Conservation (phyloP, 305 asterid species). For the Fraxinus floribunda region DNA sequence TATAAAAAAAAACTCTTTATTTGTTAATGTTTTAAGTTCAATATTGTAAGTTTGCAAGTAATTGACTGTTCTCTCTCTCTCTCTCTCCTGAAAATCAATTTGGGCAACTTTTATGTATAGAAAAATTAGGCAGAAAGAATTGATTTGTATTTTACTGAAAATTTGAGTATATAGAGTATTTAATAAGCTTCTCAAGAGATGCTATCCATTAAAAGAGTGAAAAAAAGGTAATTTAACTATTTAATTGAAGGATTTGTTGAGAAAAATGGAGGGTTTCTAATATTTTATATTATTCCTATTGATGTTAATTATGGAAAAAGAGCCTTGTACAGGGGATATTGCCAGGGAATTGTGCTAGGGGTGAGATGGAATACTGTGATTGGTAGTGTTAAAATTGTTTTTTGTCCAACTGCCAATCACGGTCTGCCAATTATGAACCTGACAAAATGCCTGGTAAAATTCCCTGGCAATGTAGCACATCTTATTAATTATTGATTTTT, state of each 20-base stretch:
- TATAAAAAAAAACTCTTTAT: too few relatives aligned
- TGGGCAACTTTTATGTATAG: background rate
- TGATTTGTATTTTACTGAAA: constrained; percentile 12
- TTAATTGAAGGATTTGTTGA: constrained; percentile 14
- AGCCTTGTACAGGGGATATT: background rate
- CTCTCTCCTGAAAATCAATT: background rate
- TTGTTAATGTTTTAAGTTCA: constrained; percentile 7
- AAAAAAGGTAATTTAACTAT: constrained; percentile 6
- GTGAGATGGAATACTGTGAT: background rate
- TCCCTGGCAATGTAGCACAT: background rate
- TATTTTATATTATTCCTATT: constrained; percentile 3
- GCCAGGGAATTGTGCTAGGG: background rate
- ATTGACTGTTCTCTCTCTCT: background rate
- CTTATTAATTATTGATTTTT: background rate
- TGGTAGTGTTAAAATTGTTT: background rate
- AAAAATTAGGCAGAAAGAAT: background rate
- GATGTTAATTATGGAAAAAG: background rate
- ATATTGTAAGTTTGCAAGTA: constrained; percentile 13
- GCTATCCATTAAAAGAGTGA: constrained; percentile 5
- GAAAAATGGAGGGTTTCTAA: constrained; percentile 4
- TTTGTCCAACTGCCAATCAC: background rate
- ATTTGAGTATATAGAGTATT: background rate
- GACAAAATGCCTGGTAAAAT: background rate
- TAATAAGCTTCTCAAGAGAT: constrained; percentile 4
- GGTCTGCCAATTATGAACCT: background rate